Evolutionary conservation across 2,329 filamentous ascomycete genomes (phyloP), one percentile per base, ranked within the genome.

Genomic region (Verticillium zaregamsianum): DNA sequence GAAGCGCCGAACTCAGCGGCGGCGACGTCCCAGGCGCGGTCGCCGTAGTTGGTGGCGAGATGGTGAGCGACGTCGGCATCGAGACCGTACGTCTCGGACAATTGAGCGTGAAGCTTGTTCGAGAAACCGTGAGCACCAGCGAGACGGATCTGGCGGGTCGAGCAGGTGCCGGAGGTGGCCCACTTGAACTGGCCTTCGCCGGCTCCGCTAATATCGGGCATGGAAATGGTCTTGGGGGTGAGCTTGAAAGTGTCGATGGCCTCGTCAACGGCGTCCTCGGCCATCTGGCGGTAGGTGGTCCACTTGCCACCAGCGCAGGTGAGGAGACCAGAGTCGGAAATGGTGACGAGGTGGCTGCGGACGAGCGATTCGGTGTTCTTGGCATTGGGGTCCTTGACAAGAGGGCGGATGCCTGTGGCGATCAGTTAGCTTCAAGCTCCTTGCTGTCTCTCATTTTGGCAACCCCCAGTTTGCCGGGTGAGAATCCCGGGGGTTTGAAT

Each of bases 221-320:
- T 76, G 23, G 77, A 62, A 15, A 88, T 70, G 28, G 82, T 74
- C 9, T 75, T 74, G 5, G 89, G 77, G 58, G 79, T 74, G 32
- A 93, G 81, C 45, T 79, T 72, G 72, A 92, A 93, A 58, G 84
- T 79, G 64, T 82, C 79, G 75, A 93, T 83, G 32, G 91, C 91
- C 70, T 92, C 88, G 71, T 94, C 90, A 64, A 95, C 91, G 57
- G 90, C 90, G 69, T 94, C 90, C 74, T 95, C 90, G 59, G 91
- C 89, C 91, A 95, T 95, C 72, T 93, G 90, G 61, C 91, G 89
- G 77, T 94, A 95, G 12, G 91, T 95, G 6, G 91, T 95, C 91
- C 91, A 94, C 77, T 94, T 95, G 65, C 91, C 91, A 68, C 91
- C 91, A 37, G 90, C 90, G 74, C 90, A 92, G 59, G 91, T 94